Base-by-base conservation (phyloP, 352 stramenopile genomes). In the Achlya hypogyna region DNA sequence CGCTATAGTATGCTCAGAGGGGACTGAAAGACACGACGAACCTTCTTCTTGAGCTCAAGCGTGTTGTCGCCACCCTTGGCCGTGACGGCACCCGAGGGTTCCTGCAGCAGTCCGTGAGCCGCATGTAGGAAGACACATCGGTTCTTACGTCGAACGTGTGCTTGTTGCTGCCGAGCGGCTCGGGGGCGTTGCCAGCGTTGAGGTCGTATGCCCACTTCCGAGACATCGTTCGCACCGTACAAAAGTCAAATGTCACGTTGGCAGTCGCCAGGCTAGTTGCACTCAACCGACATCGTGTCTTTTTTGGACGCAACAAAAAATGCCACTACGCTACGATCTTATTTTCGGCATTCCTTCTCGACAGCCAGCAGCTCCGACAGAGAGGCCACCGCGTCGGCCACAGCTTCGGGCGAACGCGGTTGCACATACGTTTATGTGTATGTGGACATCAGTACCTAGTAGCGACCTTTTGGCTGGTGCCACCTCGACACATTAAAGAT, bases 11-110 rank as follows among this genome's bases (percentile, higher is more conserved):
- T 22, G 16, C 29, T 0, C 22, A 23, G 54, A 27, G n/a, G 6
- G 32, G 18, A 27, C 23, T 8, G 20, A 12, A 6, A 14, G 23
- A 10, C 20, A 32, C 12, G 22, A 6, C 66, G 51, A 35, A 94
- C 86, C 79, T 94, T 94, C 71, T 92, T 89, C 76, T 94, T 94
- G 29, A 94, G 79, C 65, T 94, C 86, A 9, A 71, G 77, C 25
- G 82, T 94, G 74, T 88, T 90, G 64, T 69, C 54, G 73, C 9
- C 71, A 16, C 82, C 72, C 73, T 82, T 91, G 16, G 81, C 52
- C 25, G 54, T 76, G 51, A 92, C 77, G 5, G 86, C 73, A 62
- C 73, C 75, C 42, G 75, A 77, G 27, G 73, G 67, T 27, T 84
- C 76, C 82, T 91, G 60, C 54, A 12, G 9, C 20, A 16, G 40